Evolutionary conservation across 768 basidiomycete species (phyloP), one percentile per base, ranked within the genome.

Genomic region (Neoboletus subvelutipes): DNA sequence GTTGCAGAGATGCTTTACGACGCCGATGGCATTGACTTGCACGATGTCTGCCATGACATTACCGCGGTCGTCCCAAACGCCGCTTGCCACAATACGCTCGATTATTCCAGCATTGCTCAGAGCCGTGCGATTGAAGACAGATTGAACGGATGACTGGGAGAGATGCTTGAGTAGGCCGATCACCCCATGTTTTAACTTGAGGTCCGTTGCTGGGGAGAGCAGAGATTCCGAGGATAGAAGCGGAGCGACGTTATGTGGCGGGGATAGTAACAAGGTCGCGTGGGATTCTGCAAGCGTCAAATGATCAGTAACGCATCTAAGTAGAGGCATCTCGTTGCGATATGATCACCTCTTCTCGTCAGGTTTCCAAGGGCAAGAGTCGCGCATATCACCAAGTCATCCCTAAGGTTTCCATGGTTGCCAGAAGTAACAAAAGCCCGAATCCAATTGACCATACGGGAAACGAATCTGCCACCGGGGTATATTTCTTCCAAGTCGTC

Each of bases 101-200:
- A 96, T 76, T 36, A 95, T 76, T 22, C 80, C 80, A 13, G 84
- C 83, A 29, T 84, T 73, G 20, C 80, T 80, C 12, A 98, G 75
- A 8, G 81, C 69, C 8, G 73, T 72, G 31, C 86, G 84, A 57
- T 92, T 90, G 2, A 72, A 64, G 29, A 78, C 68, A 36, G 87
- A 81, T 43, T 82, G 80, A n/a, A 78, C 72, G 22, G 82, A 78
- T 37, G 86, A 78, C 67, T 88, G 88, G 3, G 92, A 84, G 2
- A 99, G 77, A 68, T 98, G 90, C 69, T 93, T 91, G 41, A 98
- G 78, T 37, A 98, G 76, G 28, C 92, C 92, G 26, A 96, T 77
- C 55, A 91, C 83, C 17, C 91, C 93, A 65, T 98, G 94, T 70
- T 95, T 92, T 58, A 95, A 77, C 70, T 94, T 91, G 68, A 92